Evolutionary conservation across 129 eudicot genomes (phyloP).

Genomic region (Centrapalus pauciflorus): DNA sequence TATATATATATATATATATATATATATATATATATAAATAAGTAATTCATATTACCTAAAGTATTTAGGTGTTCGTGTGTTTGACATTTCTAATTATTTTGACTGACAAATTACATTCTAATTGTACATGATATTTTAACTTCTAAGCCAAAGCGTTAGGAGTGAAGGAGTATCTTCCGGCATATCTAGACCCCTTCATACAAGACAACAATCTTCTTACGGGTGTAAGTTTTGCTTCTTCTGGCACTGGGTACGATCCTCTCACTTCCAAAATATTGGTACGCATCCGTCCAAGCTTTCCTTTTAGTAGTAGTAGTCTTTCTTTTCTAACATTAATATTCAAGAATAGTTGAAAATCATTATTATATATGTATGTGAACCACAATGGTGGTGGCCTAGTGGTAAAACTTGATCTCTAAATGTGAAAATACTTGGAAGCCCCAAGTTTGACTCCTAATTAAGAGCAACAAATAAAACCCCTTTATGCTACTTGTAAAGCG

Average conservation of each 20-base stretch:
- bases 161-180: conserved; percentile 42
- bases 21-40: too few relatives aligned
- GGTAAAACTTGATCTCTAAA: too few relatives aligned
- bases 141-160: conserved; percentile 44
- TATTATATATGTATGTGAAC: background rate
- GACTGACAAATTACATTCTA: background rate
- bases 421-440: too few relatives aligned
- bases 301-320: background rate
- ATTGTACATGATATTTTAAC: background rate
- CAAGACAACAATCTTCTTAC: conserved; percentile 37
- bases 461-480: too few relatives aligned
- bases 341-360: background rate
- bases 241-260: conserved; percentile 54
- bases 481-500: too few relatives aligned
- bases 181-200: conserved; percentile 41
- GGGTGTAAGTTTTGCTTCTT: too few relatives aligned
- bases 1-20: too few relatives aligned
- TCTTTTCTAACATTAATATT: background rate
- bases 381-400: too few relatives aligned
- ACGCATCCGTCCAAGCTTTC: background rate
- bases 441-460: too few relatives aligned
- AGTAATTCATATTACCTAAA: too few relatives aligned
- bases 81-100: background rate
- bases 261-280: conserved; percentile 38
- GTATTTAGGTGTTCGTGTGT: too few relatives aligned